Evolutionary conservation across 164 flowering plant species (phyloP), one percentile per base, ranked within the genome.

Genomic region (Akebia trifoliata): DNA sequence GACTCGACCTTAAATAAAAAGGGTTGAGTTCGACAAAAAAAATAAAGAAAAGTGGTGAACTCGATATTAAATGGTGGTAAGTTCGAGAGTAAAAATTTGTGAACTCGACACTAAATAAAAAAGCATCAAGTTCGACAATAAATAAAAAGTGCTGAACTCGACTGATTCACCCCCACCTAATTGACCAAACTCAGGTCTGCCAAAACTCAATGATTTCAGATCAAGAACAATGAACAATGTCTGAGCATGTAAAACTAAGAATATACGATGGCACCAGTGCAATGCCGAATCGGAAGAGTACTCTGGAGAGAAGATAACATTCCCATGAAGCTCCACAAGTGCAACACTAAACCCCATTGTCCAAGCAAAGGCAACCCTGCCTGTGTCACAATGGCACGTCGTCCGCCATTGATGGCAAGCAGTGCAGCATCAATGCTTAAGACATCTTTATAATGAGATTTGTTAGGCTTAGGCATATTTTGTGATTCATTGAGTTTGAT

Each of bases 231-330:
- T n/a, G n/a, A n/a, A n/a, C n/a, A n/a, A n/a, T n/a, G n/a, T n/a
- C n/a, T n/a, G n/a, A n/a, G n/a, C n/a, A n/a, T n/a, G n/a, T n/a
- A n/a, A n/a, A n/a, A n/a, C n/a, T n/a, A n/a, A n/a, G n/a, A n/a
- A n/a, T n/a, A n/a, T n/a, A n/a, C n/a, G n/a, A n/a, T n/a, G n/a
- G n/a, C n/a, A n/a, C n/a, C n/a, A n/a, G n/a, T n/a, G 85, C 37
- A 77, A 60, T 0, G 83, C 87, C 1, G 89, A 76, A 54, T 81
- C 84, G 54, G 77, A 70, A 0, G 81, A 82, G 39, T 76, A 82
- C 1, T 81, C 85, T n/a, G 88, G 86, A 14, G 86, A 78, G 62
- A 76, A 81, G 82, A 81, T 75, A 1, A 90, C 87, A 35, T 61
- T 59, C 0, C 77, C 82, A 53, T 82, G 71, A 17, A 87, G 36